Conservation (phyloP, 2,329 filamentous ascomycete species). For the Talaromyces atroroseus region DNA sequence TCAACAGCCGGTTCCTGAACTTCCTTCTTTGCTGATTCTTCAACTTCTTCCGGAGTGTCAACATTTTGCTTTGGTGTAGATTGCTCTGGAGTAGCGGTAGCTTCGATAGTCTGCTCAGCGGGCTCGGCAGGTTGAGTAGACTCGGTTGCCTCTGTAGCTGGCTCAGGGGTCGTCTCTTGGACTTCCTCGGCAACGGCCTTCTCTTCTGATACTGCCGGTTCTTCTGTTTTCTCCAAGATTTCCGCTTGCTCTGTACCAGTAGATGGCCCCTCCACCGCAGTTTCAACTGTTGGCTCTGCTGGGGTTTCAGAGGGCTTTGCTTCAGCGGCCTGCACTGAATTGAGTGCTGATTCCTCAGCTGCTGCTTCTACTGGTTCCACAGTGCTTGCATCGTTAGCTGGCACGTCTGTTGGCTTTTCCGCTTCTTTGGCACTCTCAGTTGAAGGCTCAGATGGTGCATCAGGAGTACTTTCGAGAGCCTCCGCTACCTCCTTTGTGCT, state of each 20-base stretch:
- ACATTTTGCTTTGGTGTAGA: background rate
- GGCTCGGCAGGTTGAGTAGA: too few species aligned
- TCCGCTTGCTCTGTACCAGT: background rate
- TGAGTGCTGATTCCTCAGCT: background rate
- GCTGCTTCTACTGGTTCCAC: background rate
- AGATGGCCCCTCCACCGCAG: background rate
- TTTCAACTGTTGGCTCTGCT: background rate
- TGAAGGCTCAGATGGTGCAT: background rate
- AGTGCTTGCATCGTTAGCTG: background rate
- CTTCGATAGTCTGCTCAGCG: too few species aligned
- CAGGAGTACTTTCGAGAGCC: background rate
- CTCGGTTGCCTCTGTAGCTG: too few species aligned
- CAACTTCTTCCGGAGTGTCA: background rate
- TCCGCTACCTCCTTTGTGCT: background rate
- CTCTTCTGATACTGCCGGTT: background rate
- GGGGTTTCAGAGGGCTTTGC: background rate
- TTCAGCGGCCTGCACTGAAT: constrained; percentile 1
- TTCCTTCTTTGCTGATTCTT: background rate
- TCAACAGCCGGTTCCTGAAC: background rate
- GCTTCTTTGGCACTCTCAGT: background rate
- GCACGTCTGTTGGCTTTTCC: background rate
- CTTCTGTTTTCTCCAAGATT: background rate
- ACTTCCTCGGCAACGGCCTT: background rate
- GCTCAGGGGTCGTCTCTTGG: too few species aligned
- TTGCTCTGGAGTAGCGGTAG: background rate